A percentile compares a stretch with the other conserved stretches of the same genome.
Evolutionary conservation across 2,329 filamentous ascomycete genomes (phyloP).

Genomic region (Trichoderma atrobrunneum): DNA sequence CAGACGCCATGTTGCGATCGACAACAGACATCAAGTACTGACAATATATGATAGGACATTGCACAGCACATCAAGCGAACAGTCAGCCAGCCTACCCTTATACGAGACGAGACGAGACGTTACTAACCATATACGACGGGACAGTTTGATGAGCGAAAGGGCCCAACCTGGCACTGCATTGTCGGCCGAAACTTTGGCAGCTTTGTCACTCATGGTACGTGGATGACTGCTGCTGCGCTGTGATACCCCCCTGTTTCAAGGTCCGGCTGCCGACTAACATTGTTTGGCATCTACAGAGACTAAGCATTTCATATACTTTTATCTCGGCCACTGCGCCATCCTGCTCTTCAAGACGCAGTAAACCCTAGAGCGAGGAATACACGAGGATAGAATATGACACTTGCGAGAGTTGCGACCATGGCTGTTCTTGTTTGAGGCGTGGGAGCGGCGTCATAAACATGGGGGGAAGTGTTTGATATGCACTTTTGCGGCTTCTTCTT

Average conservation of each 20-base stretch:
- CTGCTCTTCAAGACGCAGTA: conserved; percentile 99
- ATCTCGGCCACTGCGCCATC: conserved; percentile 97
- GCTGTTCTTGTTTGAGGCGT: background rate
- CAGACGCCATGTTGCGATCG: background rate
- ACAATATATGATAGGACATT: conserved; percentile 68
- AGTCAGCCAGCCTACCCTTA: conserved; percentile 48
- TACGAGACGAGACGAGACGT: background rate
- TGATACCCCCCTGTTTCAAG: background rate
- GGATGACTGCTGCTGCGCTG: background rate
- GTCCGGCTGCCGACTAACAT: background rate
- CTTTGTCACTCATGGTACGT: conserved; percentile 92
- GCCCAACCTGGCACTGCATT: conserved; percentile 98
- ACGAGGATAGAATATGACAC: background rate
- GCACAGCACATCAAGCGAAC: conserved; percentile 94
- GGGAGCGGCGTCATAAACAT: background rate
- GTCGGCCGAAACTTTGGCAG: conserved; percentile 98
- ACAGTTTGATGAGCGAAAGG: conserved; percentile 95
- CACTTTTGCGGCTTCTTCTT: conserved; percentile 12
- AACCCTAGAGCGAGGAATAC: conserved; percentile 9
- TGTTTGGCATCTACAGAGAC: conserved; percentile 64
- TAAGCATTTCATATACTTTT: conserved; percentile 99
- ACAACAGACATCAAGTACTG: conserved; percentile 10
- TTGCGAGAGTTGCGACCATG: background rate
- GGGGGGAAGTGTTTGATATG: background rate
- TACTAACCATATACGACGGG: conserved; percentile 12